Conservation (phyloP, 495 filamentous ascomycete genomes). For the Aspergillus ellipticus region DNA sequence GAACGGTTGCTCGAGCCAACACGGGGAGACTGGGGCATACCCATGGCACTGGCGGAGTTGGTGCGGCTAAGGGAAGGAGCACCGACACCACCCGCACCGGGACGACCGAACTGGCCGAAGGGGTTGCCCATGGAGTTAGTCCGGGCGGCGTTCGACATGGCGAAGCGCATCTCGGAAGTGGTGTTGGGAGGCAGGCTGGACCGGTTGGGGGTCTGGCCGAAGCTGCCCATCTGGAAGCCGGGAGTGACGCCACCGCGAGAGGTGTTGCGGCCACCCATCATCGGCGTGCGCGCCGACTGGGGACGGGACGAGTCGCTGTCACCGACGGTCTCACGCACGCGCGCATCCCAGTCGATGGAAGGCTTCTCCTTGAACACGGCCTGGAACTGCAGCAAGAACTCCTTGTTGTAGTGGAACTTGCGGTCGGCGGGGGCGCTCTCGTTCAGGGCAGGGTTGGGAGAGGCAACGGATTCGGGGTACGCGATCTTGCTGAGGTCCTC, state of each 20-base stretch:
- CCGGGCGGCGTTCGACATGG: conserved; percentile 28
- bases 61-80: conserved; percentile 49
- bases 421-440: conserved; percentile 64
- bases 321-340: conserved; percentile 80
- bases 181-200: conserved; percentile 63
- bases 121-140: conserved; percentile 47
- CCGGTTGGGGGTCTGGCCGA: conserved; percentile 44
- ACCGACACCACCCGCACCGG: conserved; percentile 60
- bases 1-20: conserved; percentile 48
- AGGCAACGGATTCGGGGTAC: conserved; percentile 77
- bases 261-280: conserved; percentile 41
- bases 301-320: conserved; percentile 69
- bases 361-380: conserved; percentile 92
- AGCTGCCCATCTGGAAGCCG: conserved; percentile 67
- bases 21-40: conserved; percentile 53
- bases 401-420: conserved; percentile 91
- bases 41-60: conserved; percentile 51
- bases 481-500: conserved; percentile 60
- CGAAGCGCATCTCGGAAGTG: conserved; percentile 48
- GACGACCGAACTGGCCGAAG: conserved; percentile 52
- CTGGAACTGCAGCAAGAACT: conserved; percentile 98
- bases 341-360: conserved; percentile 80
- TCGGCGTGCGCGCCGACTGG: conserved; percentile 66
- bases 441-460: conserved; percentile 89
- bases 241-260: conserved; percentile 44